These are phyloP conservation scores for Salix koriyanagi DNA, from an alignment of 345 rosid genomes.

Conservation along the genomic window DNA sequence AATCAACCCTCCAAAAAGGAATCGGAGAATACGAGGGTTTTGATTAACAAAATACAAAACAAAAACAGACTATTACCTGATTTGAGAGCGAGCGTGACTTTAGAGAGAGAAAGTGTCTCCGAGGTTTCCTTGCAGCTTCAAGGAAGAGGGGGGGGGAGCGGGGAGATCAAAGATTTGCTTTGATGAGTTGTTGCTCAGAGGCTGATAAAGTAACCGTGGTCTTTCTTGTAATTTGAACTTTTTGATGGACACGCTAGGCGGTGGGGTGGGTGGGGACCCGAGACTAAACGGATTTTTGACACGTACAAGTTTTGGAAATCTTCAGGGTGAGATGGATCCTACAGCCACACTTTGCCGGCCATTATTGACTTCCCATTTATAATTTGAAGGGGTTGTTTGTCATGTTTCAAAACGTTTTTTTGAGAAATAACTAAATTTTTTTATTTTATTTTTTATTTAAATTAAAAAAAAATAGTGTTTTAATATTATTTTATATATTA, in stretches of 20 bases:
- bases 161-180: neutral
- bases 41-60: neutral
- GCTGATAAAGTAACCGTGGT: neutral
- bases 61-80: constrained; percentile 3
- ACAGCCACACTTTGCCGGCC: neutral
- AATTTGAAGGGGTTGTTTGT: no score
- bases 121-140: neutral
- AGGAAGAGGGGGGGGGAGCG: neutral
- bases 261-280: no score
- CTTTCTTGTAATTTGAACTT: neutral
- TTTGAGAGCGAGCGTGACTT: neutral
- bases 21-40: neutral
- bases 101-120: neutral
- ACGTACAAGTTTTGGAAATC: no score
- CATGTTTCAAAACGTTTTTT: no score
- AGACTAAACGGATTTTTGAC: no score
- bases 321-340: neutral
- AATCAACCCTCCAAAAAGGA: neutral
- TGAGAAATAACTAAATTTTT: no score
- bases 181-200: neutral
- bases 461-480: no score
- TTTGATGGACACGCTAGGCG: neutral
- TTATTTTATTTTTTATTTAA: no score
- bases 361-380: neutral
- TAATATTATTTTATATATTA: no score